phyloP scores from a whole-genome alignment of 768 basidiomycete genomes.

The Suillus occidentalis region DNA sequence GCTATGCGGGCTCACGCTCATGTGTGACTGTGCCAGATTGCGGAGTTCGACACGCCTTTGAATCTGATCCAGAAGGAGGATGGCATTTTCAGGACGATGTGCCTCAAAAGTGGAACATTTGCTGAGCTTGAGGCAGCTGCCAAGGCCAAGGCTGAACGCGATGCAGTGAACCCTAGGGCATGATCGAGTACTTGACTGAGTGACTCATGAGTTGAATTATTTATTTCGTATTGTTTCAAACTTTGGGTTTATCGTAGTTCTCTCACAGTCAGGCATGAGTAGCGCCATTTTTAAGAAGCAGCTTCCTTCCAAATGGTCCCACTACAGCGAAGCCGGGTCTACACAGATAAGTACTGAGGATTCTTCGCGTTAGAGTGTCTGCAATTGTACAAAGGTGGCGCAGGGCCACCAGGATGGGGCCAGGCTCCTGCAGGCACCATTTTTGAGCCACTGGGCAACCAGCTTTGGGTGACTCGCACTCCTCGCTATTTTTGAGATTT shows the following conservation, averaged over 20 bases:
- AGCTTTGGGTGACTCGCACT: no score
- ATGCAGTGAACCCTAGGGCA: neutral
- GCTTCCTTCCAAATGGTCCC: no score
- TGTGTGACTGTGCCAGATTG: conserved; percentile 33
- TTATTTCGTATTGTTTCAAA: neutral
- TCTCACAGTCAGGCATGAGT: neutral
- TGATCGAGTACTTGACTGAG: neutral
- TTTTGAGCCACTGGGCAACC: no score
- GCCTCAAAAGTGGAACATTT: conserved; percentile 67
- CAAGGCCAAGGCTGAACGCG: conserved; percentile 37
- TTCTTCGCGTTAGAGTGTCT: no score
- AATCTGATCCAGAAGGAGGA: conserved; percentile 61
- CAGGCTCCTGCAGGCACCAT: no score
- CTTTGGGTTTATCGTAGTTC: neutral
- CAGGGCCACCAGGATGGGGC: no score
- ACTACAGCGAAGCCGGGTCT: no score
- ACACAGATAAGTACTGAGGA: no score
- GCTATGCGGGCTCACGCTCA: conserved; percentile 22
- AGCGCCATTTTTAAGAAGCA: no score
- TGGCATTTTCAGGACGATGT: conserved; percentile 71
- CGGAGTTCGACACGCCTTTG: conserved; percentile 71
- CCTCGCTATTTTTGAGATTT: no score
- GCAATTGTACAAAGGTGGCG: no score
- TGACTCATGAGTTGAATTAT: neutral
- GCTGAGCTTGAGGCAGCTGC: conserved; percentile 59